Evolutionary conservation across 2,329 filamentous ascomycete species (phyloP), one percentile per base, ranked within the genome.

Genomic region (Xylaria sp.): DNA sequence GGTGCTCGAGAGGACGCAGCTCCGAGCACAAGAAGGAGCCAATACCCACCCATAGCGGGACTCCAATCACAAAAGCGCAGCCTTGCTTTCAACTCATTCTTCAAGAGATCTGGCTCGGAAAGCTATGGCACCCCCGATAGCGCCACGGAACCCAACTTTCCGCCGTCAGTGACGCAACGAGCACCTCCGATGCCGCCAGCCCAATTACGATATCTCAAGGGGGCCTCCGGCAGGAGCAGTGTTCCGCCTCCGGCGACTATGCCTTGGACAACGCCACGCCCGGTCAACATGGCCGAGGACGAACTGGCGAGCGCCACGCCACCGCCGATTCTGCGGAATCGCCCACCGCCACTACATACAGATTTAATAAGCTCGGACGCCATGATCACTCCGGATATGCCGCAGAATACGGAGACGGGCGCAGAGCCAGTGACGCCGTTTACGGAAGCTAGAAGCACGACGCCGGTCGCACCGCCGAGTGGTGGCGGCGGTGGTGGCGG

Each of bases 281-380:
- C 80, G 76, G 8, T 81, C 75, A 77, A 73, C 73, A 6, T 75
- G 73, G 55, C 67, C 0, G 80, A 80, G 1, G 80, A 83, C 3
- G 81, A 83, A 9, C 72, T 78, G 3, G 72, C 76, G 1, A 80
- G 84, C 31, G 82, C 83, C 0, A 87, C 84, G 7, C 84, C 84
- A 2, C 84, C 84, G 4, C 84, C 84, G 1, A 87, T 87, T 53
- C 73, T 82, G 76, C 78, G 84, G 15, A 83, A 80, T 53, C 75
- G 72, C 2, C 70, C 60, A 17, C 62, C 64, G 3, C 59, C 67
- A 17, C 21, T 63, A 2, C 60, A 55, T 37, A 53, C 47, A 12
- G 53, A 60, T 23, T 12, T 33, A 28, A 35, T 19, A n/a, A n/a
- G 12, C 21, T 28, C 50, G 37, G 51, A 50, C 45, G 42, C 23